Evolutionary conservation across 2,329 filamentous ascomycete species (phyloP), one percentile per base, ranked within the genome.

Genomic region (Emergomyces orientalis): DNA sequence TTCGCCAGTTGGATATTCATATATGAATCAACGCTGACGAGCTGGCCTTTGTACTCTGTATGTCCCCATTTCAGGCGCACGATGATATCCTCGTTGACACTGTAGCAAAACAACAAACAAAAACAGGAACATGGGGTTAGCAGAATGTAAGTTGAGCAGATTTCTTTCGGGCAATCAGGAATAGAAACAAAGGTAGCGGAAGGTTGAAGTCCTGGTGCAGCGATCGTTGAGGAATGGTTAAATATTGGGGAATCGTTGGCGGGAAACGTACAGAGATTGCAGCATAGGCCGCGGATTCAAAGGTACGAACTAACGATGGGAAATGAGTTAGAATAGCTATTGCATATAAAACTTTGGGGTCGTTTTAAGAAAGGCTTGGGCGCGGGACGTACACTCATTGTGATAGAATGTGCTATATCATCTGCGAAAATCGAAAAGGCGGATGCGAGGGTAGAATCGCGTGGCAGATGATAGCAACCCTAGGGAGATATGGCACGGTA

Each of bases 51-150:
- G 84, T 99, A 99, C 77, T 99, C 94, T 64, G 91, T 94, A 78
- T 97, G 88, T 70, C 91, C 91, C 94, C 94, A 99, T 84, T 99
- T 99, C 67, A 99, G 84, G 71, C 92, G 90, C 67, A 99, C 89
- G 67, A 92, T 82, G 73, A 99, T 87, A 72, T 93, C 86, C 76
- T 95, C 89, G 81, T 95, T 89, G 78, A 99, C 89, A 67, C 88
- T 91, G 67, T 56, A 37, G 19, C 9, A 56, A 57, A 34, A 59
- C 55, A 55, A 37, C 45, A 34, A 52, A 41, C 5, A 37, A 49
- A 19, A 52, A 43, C 17, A 43, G 34, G 34, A 37, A 37, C 34
- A 37, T 11, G 6, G 58, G 6, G 30, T 32, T 47, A n/a, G 41
- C n/a, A 17, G 22, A 37, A 30, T 37, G 1, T 51, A 51, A 51